A percentile compares a stretch with the other conserved stretches of the same genome.
Evolutionary conservation across 1,139 yeast species (phyloP).

Genomic region (Hyphopichia khmerensis): DNA sequence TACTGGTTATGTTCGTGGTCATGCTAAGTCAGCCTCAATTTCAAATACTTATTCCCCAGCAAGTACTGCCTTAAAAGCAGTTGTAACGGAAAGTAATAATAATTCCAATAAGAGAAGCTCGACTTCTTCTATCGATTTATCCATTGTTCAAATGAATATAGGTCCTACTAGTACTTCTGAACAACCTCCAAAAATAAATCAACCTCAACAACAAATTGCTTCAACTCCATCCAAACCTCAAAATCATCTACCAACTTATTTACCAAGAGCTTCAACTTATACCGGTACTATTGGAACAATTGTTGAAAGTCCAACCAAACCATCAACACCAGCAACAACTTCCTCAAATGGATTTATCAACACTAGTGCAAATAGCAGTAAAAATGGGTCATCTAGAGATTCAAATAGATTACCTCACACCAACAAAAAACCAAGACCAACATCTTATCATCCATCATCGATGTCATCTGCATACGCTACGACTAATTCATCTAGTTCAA

Average conservation of each 20-base stretch:
- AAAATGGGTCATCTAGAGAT: constrained; percentile 14
- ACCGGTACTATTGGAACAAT: constrained; percentile 45
- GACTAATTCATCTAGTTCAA: constrained; percentile 14
- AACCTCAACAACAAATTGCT: neutral
- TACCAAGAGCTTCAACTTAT: constrained; percentile 44
- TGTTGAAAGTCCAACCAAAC: constrained; percentile 39
- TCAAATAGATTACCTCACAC: constrained; percentile 39
- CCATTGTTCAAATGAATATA: neutral
- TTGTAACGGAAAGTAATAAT: constrained; percentile 43
- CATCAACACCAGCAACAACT: constrained; percentile 3
- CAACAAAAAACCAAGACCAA: constrained; percentile 69
- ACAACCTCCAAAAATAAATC: neutral
- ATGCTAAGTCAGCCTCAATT: constrained; percentile 35
- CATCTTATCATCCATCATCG: constrained; percentile 73
- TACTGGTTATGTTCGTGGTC: constrained; percentile 21
- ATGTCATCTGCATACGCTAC: constrained; percentile 35
- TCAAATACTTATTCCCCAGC: constrained; percentile 48
- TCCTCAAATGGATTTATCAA: constrained; percentile 3
- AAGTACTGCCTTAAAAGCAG: constrained; percentile 65
- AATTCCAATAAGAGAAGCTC: constrained; percentile 14
- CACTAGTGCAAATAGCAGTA: neutral
- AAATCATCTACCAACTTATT: constrained; percentile 16
- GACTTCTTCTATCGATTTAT: constrained; percentile 17
- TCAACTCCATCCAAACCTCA: constrained; percentile 4
- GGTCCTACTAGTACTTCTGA: constrained; percentile 1